These are phyloP conservation scores for Hemisphaericaspora nanyangensis DNA, from an alignment of 805 yeast species.

Conservation along the genomic window DNA sequence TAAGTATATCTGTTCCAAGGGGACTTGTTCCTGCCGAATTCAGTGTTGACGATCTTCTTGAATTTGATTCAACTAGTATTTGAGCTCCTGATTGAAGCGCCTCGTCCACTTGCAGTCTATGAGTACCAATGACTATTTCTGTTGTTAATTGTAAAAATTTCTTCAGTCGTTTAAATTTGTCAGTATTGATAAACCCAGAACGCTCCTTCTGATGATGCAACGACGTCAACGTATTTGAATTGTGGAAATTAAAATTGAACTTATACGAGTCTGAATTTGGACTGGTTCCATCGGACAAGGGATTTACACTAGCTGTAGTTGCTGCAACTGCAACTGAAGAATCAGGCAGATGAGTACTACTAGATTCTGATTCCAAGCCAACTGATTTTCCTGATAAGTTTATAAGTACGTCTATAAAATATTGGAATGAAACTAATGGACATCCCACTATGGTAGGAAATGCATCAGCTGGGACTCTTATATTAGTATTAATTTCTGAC, in stretches of 20 bases:
- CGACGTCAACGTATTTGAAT: slow-evolving; percentile 10
- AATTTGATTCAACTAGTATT: not conserved
- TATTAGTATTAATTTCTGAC: slow-evolving; percentile 55
- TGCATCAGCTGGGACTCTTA: slow-evolving; percentile 77
- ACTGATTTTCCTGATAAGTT: slow-evolving; percentile 65
- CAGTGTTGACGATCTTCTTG: slow-evolving; percentile 10
- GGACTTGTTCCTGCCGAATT: slow-evolving; percentile 1
- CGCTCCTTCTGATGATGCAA: slow-evolving; percentile 27
- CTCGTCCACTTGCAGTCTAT: slow-evolving; percentile 36
- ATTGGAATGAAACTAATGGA: slow-evolving; percentile 73
- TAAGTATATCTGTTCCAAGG: not conserved
- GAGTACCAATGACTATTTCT: slow-evolving; percentile 79
- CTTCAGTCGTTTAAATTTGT: slow-evolving; percentile 66
- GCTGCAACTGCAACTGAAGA: slow-evolving; percentile 1
- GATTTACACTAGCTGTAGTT: not conserved
- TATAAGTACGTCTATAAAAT: slow-evolving; percentile 78
- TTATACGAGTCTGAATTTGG: slow-evolving; percentile 11
- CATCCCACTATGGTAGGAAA: slow-evolving; percentile 80
- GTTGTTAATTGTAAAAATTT: slow-evolving; percentile 80
- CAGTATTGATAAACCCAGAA: slow-evolving; percentile 66
- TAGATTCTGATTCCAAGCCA: slow-evolving; percentile 16
- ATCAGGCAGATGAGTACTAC: not conserved
- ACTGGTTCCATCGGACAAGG: slow-evolving; percentile 2
- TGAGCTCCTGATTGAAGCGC: not conserved
- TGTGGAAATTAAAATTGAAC: slow-evolving; percentile 21